Evolutionary conservation across 768 basidiomycete species (phyloP).

Genomic region (Scleroderma bovista): DNA sequence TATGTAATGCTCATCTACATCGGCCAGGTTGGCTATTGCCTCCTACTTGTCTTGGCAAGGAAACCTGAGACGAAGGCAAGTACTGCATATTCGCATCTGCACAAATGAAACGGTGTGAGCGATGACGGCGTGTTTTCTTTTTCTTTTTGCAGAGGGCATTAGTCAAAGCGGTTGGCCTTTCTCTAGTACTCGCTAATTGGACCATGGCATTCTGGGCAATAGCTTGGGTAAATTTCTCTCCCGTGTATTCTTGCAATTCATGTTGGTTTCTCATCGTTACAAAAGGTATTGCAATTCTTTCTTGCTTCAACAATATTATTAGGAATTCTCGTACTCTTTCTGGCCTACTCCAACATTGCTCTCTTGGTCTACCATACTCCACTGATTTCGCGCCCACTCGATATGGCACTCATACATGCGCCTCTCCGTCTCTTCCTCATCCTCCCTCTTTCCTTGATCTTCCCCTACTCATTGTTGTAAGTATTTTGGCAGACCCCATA

Average conservation of each 20-base stretch:
- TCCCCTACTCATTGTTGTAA: slow-evolving; percentile 53
- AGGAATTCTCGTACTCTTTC: slow-evolving; percentile 59
- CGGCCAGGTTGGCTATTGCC: slow-evolving; percentile 76
- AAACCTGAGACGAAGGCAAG: slow-evolving; percentile 78
- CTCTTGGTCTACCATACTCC: slow-evolving; percentile 71
- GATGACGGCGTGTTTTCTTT: too few species aligned
- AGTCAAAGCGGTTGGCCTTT: slow-evolving; percentile 73
- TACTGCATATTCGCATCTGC: not conserved
- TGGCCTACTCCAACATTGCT: slow-evolving; percentile 76
- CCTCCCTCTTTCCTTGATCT: slow-evolving; percentile 44
- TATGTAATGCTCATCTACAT: slow-evolving; percentile 60
- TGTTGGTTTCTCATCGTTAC: not conserved
- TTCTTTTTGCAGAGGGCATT: slow-evolving; percentile 46
- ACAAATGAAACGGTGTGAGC: not conserved
- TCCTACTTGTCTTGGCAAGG: slow-evolving; percentile 64
- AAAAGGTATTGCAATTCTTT: slow-evolving; percentile 69
- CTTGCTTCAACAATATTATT: slow-evolving; percentile 69
- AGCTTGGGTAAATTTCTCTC: slow-evolving; percentile 48
- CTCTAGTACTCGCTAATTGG: slow-evolving; percentile 76
- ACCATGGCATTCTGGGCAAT: slow-evolving; percentile 77
- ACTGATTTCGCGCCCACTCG: slow-evolving; percentile 55
- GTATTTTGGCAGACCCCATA: slow-evolving; percentile 9
- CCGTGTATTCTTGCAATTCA: not conserved
- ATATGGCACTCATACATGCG: slow-evolving; percentile 80
- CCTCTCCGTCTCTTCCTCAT: slow-evolving; percentile 69